These are phyloP conservation scores for Aureobasidium leucospermi DNA, from an alignment of 2,329 filamentous ascomycete genomes.

Conservation along the genomic window DNA sequence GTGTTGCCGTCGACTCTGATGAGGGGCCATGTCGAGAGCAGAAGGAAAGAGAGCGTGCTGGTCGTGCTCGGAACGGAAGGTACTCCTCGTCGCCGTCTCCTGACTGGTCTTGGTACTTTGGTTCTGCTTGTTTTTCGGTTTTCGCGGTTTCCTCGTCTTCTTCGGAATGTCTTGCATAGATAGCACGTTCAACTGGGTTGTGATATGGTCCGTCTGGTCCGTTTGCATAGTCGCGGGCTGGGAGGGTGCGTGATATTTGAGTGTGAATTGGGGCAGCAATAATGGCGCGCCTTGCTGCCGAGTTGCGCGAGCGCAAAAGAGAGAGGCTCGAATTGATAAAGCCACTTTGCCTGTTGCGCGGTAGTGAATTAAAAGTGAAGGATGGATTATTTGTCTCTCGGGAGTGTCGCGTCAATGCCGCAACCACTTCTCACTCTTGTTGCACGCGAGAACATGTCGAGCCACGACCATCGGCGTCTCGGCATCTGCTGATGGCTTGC, in stretches of 20 bases:
- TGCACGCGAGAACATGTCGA: neutral
- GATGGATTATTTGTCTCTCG: neutral
- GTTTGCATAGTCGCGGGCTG: constrained; percentile 2
- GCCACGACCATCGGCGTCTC: neutral
- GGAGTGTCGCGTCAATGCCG: neutral
- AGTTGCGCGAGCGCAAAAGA: neutral
- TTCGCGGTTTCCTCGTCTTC: neutral
- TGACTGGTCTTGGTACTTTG: too few species aligned
- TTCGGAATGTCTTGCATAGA: neutral
- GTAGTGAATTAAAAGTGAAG: neutral
- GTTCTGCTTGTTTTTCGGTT: neutral
- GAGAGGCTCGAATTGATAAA: neutral
- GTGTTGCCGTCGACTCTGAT: neutral
- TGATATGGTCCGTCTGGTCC: neutral
- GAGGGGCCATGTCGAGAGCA: neutral
- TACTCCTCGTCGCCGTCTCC: neutral
- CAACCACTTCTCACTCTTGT: neutral
- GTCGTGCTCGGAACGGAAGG: neutral
- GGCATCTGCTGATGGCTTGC: neutral
- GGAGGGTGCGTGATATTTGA: neutral
- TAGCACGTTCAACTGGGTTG: neutral
- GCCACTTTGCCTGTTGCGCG: neutral
- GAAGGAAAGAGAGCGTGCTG: neutral
- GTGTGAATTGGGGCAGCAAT: neutral
- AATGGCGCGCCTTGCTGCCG: neutral